phyloP scores from a whole-genome alignment of 768 basidiomycete species.

The Mrakia blollopis region DNA sequence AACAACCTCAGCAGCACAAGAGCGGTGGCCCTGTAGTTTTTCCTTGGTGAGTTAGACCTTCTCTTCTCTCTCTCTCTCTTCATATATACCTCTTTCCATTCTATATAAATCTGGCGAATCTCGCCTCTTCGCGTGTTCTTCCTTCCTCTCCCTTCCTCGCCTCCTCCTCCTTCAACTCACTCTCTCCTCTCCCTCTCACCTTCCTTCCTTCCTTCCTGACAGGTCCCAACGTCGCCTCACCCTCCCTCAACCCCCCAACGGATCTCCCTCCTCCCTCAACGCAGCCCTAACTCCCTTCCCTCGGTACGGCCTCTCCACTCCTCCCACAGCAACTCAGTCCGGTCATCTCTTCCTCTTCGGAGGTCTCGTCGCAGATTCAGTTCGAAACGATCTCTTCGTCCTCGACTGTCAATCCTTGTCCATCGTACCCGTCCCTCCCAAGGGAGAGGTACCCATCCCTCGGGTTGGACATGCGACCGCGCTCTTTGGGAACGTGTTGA shows the following conservation, averaged over 20 bases:
- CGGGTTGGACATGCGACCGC: slow-evolving; percentile 97
- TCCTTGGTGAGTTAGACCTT: background rate
- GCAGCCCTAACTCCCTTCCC: slow-evolving; percentile 79
- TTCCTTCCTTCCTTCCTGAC: background rate
- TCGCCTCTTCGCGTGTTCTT: background rate
- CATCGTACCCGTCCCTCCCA: slow-evolving; percentile 76
- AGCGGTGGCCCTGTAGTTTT: background rate
- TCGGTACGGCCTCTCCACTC: slow-evolving; percentile 90
- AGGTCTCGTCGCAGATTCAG: slow-evolving; percentile 83
- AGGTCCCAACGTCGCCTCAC: slow-evolving; percentile 30
- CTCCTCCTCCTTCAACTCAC: background rate
- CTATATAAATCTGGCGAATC: no score
- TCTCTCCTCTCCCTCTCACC: background rate
- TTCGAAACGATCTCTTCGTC: slow-evolving; percentile 89
- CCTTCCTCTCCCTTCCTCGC: background rate
- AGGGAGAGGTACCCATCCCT: slow-evolving; percentile 78
- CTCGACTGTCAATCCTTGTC: slow-evolving; percentile 55
- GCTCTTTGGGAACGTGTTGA: slow-evolving; percentile 87
- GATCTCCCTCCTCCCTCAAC: slow-evolving; percentile 20
- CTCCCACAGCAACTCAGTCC: slow-evolving; percentile 55
- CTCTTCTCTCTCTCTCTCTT: background rate
- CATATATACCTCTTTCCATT: background rate
- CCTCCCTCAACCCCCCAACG: slow-evolving; percentile 20
- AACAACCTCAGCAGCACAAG: background rate
- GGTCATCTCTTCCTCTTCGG: slow-evolving; percentile 97